Evolutionary conservation across 2,329 filamentous ascomycete genomes (phyloP).

Genomic region (Fusarium lyarnte): DNA sequence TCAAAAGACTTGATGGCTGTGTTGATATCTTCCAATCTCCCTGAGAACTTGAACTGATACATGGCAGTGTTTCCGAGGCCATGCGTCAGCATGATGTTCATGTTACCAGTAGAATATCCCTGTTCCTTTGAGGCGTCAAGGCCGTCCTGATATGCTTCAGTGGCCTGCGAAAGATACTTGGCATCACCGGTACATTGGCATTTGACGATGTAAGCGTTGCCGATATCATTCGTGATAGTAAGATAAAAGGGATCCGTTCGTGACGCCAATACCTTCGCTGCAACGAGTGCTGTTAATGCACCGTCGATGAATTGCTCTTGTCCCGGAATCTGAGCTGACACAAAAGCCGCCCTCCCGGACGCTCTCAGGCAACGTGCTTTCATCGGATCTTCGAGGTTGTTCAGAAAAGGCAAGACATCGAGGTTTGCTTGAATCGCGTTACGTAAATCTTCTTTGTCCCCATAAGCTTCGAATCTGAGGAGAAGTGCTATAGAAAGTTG

Average conservation of each 20-base stretch:
- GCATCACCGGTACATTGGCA: not conserved
- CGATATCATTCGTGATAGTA: not conserved
- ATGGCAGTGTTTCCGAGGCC: not conserved
- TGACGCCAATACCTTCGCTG: not conserved
- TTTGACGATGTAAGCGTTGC: not conserved
- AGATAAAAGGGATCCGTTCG: not conserved
- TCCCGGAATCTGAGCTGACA: not conserved
- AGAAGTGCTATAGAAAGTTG: not conserved
- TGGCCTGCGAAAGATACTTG: not conserved
- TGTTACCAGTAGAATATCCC: rapidly evolving
- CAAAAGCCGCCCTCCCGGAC: not conserved
- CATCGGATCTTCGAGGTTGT: not conserved
- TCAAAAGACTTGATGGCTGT: not conserved
- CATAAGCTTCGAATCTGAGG: not conserved
- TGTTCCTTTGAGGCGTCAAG: not conserved
- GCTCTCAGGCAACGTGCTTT: not conserved
- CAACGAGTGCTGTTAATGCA: not conserved
- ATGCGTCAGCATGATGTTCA: not conserved
- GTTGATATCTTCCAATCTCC: not conserved
- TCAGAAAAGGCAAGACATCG: not conserved
- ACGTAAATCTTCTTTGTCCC: not conserved
- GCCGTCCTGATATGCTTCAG: not conserved
- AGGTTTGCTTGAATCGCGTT: not conserved
- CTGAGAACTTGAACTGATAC: not conserved
- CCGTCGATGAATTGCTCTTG: not conserved